Percentiles rank a stretch among this genome's conserved stretches.
Conservation (phyloP, 208 protist species). For the Leishmania martiniquensis region DNA sequence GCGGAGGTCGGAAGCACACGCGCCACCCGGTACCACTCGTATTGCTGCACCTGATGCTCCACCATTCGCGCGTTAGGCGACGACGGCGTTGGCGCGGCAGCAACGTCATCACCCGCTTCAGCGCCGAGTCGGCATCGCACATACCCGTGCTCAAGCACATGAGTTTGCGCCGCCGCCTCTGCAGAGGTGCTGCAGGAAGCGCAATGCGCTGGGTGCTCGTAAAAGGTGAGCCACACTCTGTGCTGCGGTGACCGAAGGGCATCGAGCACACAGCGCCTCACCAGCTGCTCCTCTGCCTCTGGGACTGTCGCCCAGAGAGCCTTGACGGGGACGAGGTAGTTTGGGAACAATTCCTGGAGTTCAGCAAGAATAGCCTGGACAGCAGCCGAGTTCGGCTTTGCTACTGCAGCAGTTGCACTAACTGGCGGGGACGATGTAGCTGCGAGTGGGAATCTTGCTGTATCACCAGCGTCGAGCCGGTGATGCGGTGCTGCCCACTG, state of each 20-base stretch:
- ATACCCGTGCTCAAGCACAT: slow-evolving; percentile 28
- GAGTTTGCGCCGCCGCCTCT: background rate
- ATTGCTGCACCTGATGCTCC: slow-evolving; percentile 54
- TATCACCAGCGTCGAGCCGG: background rate
- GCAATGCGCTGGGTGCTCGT: slow-evolving; percentile 19
- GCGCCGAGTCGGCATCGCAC: slow-evolving; percentile 7
- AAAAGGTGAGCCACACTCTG: slow-evolving; percentile 3
- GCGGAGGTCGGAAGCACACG: slow-evolving; percentile 55
- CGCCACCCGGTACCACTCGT: slow-evolving; percentile 85
- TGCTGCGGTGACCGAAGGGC: slow-evolving; percentile 10
- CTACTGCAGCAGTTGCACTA: background rate
- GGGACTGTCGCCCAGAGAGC: slow-evolving; percentile 37
- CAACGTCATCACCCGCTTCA: background rate
- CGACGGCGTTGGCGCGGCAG: background rate
- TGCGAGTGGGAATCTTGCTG: background rate
- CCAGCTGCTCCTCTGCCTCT: slow-evolving; percentile 14
- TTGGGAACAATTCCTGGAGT: slow-evolving; percentile 46
- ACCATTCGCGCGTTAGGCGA: slow-evolving; percentile 24
- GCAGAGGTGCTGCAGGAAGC: background rate
- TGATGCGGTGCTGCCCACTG: background rate
- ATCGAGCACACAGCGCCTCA: slow-evolving; percentile 6
- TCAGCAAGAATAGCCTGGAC: slow-evolving; percentile 5
- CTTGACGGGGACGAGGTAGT: slow-evolving; percentile 60
- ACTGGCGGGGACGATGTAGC: background rate
- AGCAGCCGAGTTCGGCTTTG: background rate